Evolutionary conservation across 371 early-diverging fungal genomes (phyloP), one percentile per base, ranked within the genome.

Genomic region (Smittium mucronatum): DNA sequence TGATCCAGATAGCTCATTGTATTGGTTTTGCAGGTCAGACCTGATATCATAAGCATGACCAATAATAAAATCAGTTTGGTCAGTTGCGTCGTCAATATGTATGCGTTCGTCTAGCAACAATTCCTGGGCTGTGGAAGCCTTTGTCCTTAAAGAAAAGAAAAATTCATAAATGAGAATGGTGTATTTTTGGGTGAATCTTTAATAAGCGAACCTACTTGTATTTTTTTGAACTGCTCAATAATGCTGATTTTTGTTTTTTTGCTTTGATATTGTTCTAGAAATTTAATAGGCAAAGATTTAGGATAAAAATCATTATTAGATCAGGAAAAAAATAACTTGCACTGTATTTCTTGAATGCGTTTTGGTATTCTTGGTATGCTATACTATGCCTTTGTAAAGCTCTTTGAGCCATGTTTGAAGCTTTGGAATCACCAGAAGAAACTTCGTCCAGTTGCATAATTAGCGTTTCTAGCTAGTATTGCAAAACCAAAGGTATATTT

Each of bases 61-160:
- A 16, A 67, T 57, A 16, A 67, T 67, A 36, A 67, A 67, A 15
- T 67, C 67, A 15, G 67, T 36, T 36, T 67, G 47, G 2, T 67
- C 57, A 35, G 47, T 33, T 35, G 67, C 16, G 26, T 1, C 2
- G 29, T 67, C 67, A 25, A 67, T 67, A 67, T 67, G 67, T n/a
- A 67, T 67, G 1, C 67, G 34, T 57, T 67, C 67, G 17, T 67
- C 67, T 36, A 67, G 17, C 47, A 67, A 47, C 67, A 67, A 8
- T 34, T 67, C 36, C 57, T 67, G 35, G 2, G 34, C 67, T 2
- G 67, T 47, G 2, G 47, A 28, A 26, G 25, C 26, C 26, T 59
- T 59, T 16, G 11, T n/a, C 25, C 28, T 59, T 59, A 16, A n/a
- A 59, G n/a, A n/a, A n/a, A n/a, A n/a, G n/a, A n/a, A n/a, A n/a